A percentile compares a stretch with the other conserved stretches of the same genome.
Conservation (phyloP, 805 yeast genomes). For the Ogataea populi-albae region DNA sequence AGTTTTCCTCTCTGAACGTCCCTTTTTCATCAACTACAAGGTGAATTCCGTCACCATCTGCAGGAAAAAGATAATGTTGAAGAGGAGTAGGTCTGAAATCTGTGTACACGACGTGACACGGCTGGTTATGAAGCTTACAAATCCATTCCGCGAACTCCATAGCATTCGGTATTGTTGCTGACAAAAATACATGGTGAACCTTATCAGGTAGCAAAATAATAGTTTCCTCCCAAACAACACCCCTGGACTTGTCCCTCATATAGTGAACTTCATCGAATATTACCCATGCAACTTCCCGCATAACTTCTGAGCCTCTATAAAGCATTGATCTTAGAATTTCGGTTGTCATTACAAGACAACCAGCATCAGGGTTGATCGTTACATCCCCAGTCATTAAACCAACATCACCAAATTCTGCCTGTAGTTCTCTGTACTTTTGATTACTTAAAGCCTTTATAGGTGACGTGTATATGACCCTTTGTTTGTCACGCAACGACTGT, state of each 20-base stretch:
- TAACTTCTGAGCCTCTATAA: slow-evolving; percentile 94
- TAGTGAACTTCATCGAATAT: slow-evolving; percentile 97
- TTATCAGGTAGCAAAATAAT: slow-evolving; percentile 93
- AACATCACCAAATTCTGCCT: slow-evolving; percentile 93
- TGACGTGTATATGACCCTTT: slow-evolving; percentile 91
- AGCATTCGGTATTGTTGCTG: slow-evolving; percentile 97
- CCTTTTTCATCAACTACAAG: slow-evolving; percentile 97
- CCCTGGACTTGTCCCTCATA: slow-evolving; percentile 96
- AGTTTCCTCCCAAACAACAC: slow-evolving; percentile 99
- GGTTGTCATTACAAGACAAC: slow-evolving; percentile 97
- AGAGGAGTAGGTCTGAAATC: slow-evolving; percentile 98
- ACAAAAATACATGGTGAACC: slow-evolving; percentile 87
- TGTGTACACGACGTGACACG: slow-evolving; percentile 97
- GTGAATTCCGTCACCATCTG: slow-evolving; percentile 98
- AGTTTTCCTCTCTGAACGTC: slow-evolving; percentile 92
- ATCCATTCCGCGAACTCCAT: slow-evolving; percentile 99
- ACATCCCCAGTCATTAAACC: slow-evolving; percentile 99
- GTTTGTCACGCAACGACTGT: slow-evolving; percentile 85
- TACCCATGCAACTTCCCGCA: slow-evolving; percentile 99
- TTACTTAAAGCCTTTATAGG: slow-evolving; percentile 94
- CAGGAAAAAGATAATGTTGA: slow-evolving; percentile 96
- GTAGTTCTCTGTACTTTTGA: slow-evolving; percentile 88
- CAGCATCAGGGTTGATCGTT: slow-evolving; percentile 96
- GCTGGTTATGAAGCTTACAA: slow-evolving; percentile 89
- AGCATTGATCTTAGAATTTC: slow-evolving; percentile 96